phyloP scores from a whole-genome alignment of 2,329 filamentous ascomycete genomes.

The Trichoderma sp. region DNA sequence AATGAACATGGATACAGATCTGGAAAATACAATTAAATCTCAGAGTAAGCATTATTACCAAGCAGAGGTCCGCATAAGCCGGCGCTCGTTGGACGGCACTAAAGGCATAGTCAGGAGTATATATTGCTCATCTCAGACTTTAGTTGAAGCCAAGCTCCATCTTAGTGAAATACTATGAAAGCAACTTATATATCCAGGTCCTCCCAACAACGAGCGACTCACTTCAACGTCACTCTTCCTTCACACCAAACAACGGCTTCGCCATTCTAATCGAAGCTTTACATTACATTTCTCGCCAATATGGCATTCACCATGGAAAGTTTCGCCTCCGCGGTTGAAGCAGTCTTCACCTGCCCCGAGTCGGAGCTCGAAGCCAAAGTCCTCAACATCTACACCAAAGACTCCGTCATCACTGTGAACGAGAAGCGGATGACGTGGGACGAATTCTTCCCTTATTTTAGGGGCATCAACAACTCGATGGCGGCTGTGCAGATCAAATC shows the following conservation, averaged over 20 bases:
- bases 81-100: too few relatives aligned
- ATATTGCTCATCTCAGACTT: neutral
- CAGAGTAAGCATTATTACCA: neutral
- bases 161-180: neutral
- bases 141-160: neutral
- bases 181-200: neutral
- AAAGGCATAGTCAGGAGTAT: neutral
- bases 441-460: neutral
- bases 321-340: neutral
- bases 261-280: neutral
- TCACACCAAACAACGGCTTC: neutral
- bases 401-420: constrained; percentile 4
- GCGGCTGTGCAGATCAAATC: neutral
- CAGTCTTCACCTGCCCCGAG: neutral
- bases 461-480: neutral
- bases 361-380: neutral
- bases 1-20: neutral
- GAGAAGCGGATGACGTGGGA: constrained; percentile 13
- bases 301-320: neutral
- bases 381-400: neutral
- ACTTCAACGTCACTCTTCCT: neutral
- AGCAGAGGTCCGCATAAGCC: neutral
- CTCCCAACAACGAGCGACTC: neutral
- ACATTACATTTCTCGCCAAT: neutral
- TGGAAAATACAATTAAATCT: neutral